phyloP scores from a whole-genome alignment of 1,139 yeast genomes.

The Saccharomyces hybrid region DNA sequence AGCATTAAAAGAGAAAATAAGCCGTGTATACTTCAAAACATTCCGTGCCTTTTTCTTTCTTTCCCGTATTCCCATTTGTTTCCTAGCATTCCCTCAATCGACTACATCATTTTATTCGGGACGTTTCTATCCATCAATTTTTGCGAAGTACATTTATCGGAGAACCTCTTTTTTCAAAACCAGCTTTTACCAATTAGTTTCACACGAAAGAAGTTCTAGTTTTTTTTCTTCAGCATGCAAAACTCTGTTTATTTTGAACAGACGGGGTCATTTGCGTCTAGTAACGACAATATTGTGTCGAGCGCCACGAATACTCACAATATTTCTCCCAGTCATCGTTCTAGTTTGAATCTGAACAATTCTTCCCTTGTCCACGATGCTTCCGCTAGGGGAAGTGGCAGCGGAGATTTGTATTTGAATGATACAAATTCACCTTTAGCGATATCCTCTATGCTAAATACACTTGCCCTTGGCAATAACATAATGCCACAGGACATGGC shows the following conservation, averaged over 20 bases:
- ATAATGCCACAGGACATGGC: background rate
- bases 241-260: conserved; percentile 3
- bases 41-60: background rate
- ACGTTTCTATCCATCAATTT: no score
- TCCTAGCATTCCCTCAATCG: background rate
- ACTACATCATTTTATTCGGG: background rate
- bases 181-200: background rate
- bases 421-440: conserved; percentile 23
- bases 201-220: background rate
- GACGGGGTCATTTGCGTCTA: background rate
- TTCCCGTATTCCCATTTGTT: background rate
- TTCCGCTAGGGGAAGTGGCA: conserved; percentile 8
- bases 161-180: no score
- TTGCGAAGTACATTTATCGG: no score
- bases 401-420: conserved; percentile 1
- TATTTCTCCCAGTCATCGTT: conserved; percentile 12
- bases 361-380: conserved; percentile 1
- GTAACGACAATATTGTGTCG: background rate
- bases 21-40: background rate
- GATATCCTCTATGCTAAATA: conserved; percentile 26
- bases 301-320: conserved; percentile 8
- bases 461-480: conserved; percentile 15
- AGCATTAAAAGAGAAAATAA: background rate
- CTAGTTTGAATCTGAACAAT: conserved; percentile 12
- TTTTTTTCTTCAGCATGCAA: background rate